Base-by-base conservation (phyloP, 768 basidiomycete genomes). In the Lentinus brumalis region DNA sequence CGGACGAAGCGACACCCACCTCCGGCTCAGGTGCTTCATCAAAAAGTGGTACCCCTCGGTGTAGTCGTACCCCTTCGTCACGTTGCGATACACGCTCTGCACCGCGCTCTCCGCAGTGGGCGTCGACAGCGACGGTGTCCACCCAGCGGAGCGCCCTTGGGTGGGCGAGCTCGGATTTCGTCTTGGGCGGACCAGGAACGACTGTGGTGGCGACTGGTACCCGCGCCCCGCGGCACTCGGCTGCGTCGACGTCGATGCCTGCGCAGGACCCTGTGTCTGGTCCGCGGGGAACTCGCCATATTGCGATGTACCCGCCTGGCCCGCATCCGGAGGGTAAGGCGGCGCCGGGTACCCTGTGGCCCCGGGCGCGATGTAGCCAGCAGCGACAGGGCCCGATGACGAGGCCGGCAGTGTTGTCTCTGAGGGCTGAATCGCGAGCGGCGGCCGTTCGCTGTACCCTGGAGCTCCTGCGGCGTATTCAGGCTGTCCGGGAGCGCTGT, bases 21-120 rank as follows among this genome's bases (percentile, higher is more conserved):
- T 85, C 68, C 78, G 84, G 45, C 89, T 89, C 53, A 98, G 79
- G 75, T 94, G 91, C 77, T 94, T 92, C 94, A 98, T 98, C 66
- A 98, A 79, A 73, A 91, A 92, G 73, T 97, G 96, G 71, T 98
- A 98, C 21, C 94, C 94, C 78, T 97, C 91, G 15, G 94, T 96
- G 69, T 98, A 97, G 72, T 96, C 94, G 70, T 94, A 96, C 5
- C 94, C 91, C 69, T 83, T 80, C 15, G 86, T 81, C 50, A 83
- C 86, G 72, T 76, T 85, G 80, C 78, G 81, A 77, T 79, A 91
- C 75, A 77, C 82, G 77, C 78, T 87, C 61, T 66, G 45, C 64
- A 67, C 45, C 64, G 49, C 62, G 50, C 66, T 38, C 53, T 57
- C 62, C 51, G 53, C 49, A 47, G 53, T 58, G 45, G 55, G 31